Base-by-base conservation (phyloP, 257 asterid species). In the Rubia yunnanensis region DNA sequence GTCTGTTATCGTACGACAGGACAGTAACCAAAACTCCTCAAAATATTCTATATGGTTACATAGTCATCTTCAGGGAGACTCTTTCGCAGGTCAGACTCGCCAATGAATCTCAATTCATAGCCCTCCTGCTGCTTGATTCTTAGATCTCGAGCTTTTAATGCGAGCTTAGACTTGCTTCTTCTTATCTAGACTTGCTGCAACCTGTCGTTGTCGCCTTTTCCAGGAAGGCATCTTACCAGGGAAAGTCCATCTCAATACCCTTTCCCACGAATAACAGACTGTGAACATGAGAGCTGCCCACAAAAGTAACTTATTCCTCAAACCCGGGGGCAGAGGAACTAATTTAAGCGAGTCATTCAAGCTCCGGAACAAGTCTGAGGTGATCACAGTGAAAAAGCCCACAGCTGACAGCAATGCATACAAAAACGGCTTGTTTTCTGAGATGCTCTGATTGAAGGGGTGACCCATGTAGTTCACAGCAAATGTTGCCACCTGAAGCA, bases 381-480 rank as follows among this genome's bases (percentile, higher is more conserved):
- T 79, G 53, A 92, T 86, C 41, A 82, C 90, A 0, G 91, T 83
- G 78, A 92, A 92, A 68, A 92, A 92, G 20, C 79, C 92, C 3
- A 86, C 90, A 26, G 99, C 88, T 7, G 77, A 96, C 28, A 76
- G n/a, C 27, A 92, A 86, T 20, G 99, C 95, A 35, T 78, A 83
- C 63, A 52, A 28, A 68, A 92, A 92, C 0, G 96, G 96, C 65
- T 71, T 84, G 80, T 89, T 92, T 63, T 92, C 94, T 0, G 92
- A 76, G 59, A 92, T 89, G 77, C 99, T 89, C 85, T 92, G 95
- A 24, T 92, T 92, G 81, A 92, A 92, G 63, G 97, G 99, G 71
- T 90, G 99, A 11, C 99, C 99, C 94, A 92, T 92, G 65, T 92
- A 92, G 84, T 92, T 92, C 74, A 92, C 99, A 13, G 99, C 97